phyloP scores from a whole-genome alignment of 202 grass and related monocot genomes.

The Tripidium arundinaceum region DNA sequence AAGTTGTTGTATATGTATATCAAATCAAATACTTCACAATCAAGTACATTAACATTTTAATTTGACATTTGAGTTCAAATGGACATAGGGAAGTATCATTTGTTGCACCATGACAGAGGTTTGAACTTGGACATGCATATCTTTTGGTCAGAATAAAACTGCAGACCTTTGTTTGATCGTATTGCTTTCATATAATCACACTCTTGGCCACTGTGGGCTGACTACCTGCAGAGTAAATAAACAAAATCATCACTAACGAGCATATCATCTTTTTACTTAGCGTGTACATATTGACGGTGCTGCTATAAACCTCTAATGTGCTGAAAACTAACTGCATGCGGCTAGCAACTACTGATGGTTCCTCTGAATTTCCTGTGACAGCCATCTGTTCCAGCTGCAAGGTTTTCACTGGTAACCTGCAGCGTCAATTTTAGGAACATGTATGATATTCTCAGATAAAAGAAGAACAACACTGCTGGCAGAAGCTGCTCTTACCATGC shows the following conservation, averaged over 20 bases:
- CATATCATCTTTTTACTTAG: not conserved
- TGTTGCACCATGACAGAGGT: not conserved
- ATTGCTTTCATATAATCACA: slow-evolving; percentile 32
- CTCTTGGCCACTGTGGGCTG: slow-evolving; percentile 95
- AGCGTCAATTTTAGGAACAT: slow-evolving; percentile 13
- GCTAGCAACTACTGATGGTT: slow-evolving; percentile 79
- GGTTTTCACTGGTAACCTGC: slow-evolving; percentile 92
- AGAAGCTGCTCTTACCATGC: slow-evolving; percentile 54
- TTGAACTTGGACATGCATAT: not conserved
- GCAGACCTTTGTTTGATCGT: slow-evolving; percentile 14
- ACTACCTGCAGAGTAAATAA: slow-evolving; percentile 60
- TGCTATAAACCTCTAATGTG: slow-evolving; percentile 74
- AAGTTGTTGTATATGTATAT: slow-evolving; percentile 15
- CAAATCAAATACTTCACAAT: not conserved
- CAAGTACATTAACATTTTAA: not conserved
- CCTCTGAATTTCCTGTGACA: slow-evolving; percentile 72
- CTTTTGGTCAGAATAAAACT: not conserved
- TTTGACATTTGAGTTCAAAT: not conserved
- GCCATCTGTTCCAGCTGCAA: slow-evolving; percentile 92
- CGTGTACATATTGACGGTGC: not conserved
- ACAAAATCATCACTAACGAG: not conserved
- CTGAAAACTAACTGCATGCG: slow-evolving; percentile 96
- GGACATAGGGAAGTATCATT: not conserved
- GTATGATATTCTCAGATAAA: not conserved
- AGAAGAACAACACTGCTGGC: not conserved